Evolutionary conservation across 805 yeast species (phyloP), one percentile per base, ranked within the genome.

Genomic region (Saturnispora sekii): DNA sequence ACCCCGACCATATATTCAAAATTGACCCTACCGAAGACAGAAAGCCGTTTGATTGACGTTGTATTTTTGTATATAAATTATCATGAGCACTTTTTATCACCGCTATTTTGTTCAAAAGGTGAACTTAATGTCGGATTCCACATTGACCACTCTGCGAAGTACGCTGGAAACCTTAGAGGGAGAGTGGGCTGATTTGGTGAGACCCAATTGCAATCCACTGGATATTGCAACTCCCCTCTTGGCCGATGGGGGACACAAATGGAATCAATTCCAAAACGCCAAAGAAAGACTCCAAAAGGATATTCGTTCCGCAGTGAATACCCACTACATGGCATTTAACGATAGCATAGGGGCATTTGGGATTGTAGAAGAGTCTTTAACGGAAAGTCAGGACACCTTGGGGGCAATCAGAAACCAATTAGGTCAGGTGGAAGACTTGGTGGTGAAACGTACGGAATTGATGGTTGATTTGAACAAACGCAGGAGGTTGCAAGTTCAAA

Each of bases 311-410:
- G 85, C 89, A 2, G 96, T 89, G 28, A 82, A 81, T 51, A 84
- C 80, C 44, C 84, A 87, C 58, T 81, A 80, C 59, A 89, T 85
- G 58, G 80, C 86, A 1, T 88, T 90, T 64, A 88, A 86, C 59
- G 81, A 79, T 52, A 79, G 87, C 52, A 79, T 90, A 38, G 95
- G 95, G 0, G 81, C 90, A 4, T 90, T 86, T 61, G 81, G 86
- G 44, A 69, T 76, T 37, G 79, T 88, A 2, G 76, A 84, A 3
- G 68, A 73, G 37, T 69, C 80, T 1, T 70, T 89, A 16, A 67
- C 76, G 21, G 74, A 81, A 35, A 79, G 93, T 3, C 90, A 86
- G 53, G 35, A 53, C 9, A 57, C 54, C 7, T 40, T 61, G 7
- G 48, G 43, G 2, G 49, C 47, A 29, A 57, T 62, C 5, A 51